Evolutionary conservation across 2,329 filamentous ascomycete species (phyloP).

Genomic region (Talaromyces sp.): DNA sequence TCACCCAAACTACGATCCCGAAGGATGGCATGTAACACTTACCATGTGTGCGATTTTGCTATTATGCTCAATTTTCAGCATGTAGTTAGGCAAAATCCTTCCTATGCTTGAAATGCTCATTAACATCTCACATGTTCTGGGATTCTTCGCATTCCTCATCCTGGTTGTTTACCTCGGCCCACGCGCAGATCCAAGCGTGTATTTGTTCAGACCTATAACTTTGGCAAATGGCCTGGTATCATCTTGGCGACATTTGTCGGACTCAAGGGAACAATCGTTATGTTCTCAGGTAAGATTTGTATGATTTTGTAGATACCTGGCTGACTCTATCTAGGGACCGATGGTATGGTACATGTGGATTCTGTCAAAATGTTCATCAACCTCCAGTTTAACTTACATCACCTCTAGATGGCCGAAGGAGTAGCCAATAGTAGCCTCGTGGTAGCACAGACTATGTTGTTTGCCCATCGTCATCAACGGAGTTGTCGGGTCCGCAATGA

Average conservation of each 20-base stretch:
- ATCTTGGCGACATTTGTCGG: not conserved
- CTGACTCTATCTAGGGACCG: not conserved
- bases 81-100: not conserved
- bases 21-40: not conserved
- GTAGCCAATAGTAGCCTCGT: conserved; percentile 1
- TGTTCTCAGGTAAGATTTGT: not conserved
- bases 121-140: not conserved
- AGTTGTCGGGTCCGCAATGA: not conserved
- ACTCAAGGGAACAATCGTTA: not conserved
- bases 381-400: not conserved
- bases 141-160: conserved; percentile 3
- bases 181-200: not conserved
- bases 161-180: not conserved
- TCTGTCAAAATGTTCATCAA: not conserved
- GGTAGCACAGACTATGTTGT: not conserved
- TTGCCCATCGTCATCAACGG: conserved; percentile 1
- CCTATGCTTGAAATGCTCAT: not conserved
- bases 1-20: not conserved
- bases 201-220: not conserved
- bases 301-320: not conserved
- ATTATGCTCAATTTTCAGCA: not conserved
- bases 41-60: not conserved
- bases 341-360: not conserved
- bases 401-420: not conserved
- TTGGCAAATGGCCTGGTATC: conserved; percentile 1